Evolutionary conservation across 257 asterid genomes (phyloP).

Genomic region (Capsicum pubescens): DNA sequence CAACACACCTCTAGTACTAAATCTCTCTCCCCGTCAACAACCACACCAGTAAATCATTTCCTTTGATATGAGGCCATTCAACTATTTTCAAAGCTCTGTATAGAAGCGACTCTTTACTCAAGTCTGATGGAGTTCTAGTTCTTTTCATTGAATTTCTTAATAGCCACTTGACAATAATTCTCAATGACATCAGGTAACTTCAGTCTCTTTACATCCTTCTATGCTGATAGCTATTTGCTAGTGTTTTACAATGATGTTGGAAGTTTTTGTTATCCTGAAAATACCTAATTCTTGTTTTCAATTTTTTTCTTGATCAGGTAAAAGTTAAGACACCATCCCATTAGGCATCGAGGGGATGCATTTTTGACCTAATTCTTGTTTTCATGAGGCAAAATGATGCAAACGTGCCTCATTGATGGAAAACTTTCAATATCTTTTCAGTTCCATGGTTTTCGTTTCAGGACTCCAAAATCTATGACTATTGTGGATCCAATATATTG

Average conservation of each 20-base stretch:
- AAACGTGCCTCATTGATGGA: not conserved
- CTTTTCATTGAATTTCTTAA: not conserved
- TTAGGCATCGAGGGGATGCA: too few species aligned
- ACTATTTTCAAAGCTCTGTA: not conserved
- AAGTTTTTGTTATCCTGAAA: not conserved
- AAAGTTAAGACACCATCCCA: too few species aligned
- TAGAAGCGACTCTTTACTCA: not conserved
- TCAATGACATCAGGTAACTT: not conserved
- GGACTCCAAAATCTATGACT: not conserved
- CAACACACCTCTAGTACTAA: not conserved
- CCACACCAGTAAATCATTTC: not conserved
- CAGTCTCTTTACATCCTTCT: not conserved
- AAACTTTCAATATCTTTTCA: not conserved
- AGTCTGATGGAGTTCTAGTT: not conserved
- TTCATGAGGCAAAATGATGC: not conserved
- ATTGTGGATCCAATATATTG: not conserved
- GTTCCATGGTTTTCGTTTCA: not conserved
- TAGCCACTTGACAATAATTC: not conserved
- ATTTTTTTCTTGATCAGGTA: too few species aligned
- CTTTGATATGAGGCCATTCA: not conserved
- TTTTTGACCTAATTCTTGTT: not conserved
- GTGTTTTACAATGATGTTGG: not conserved
- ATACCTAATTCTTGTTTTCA: not conserved
- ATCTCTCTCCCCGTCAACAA: not conserved
- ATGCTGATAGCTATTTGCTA: conserved; percentile 10